Conservation (phyloP, 192 early-diverging fungal species). For the Rhizophagus clarus region DNA sequence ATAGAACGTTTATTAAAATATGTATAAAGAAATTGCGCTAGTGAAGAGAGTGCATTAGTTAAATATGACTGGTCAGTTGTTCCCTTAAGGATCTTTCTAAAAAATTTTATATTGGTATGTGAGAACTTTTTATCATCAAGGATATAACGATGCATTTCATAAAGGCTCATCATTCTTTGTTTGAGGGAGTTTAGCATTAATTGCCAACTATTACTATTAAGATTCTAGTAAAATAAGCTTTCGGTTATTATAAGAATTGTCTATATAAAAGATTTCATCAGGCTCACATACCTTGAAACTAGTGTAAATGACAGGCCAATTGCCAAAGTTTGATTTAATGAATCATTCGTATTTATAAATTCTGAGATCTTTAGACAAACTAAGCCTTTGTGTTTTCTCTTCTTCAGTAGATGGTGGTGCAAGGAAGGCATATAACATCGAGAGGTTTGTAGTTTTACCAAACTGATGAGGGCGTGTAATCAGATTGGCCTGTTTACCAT, state of each 20-base stretch:
- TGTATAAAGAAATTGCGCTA: background rate
- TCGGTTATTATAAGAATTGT: background rate
- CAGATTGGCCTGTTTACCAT: background rate
- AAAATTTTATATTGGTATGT: background rate
- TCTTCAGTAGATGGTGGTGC: background rate
- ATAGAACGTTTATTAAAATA: conserved; percentile 9
- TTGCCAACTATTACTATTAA: background rate
- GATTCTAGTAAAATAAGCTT: background rate
- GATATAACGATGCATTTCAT: conserved; percentile 24
- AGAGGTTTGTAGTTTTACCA: conserved; percentile 28
- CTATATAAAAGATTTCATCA: background rate
- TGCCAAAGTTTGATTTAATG: conserved; percentile 10
- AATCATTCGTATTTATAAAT: conserved; percentile 12
- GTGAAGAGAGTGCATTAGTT: background rate
- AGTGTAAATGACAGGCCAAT: conserved; percentile 20
- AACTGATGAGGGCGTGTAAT: conserved; percentile 29
- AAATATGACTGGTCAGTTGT: background rate
- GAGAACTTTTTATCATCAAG: background rate
- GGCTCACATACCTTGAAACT: conserved; percentile 12
- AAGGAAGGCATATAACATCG: conserved; percentile 21
- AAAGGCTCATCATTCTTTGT: background rate
- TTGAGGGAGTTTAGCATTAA: conserved; percentile 14
- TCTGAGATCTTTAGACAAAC: conserved; percentile 16
- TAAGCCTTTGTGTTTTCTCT: background rate
- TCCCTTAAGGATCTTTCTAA: background rate